These are phyloP conservation scores for Stephanodiscus triporus DNA, from an alignment of 108 stramenopile genomes.

Conservation along the genomic window DNA sequence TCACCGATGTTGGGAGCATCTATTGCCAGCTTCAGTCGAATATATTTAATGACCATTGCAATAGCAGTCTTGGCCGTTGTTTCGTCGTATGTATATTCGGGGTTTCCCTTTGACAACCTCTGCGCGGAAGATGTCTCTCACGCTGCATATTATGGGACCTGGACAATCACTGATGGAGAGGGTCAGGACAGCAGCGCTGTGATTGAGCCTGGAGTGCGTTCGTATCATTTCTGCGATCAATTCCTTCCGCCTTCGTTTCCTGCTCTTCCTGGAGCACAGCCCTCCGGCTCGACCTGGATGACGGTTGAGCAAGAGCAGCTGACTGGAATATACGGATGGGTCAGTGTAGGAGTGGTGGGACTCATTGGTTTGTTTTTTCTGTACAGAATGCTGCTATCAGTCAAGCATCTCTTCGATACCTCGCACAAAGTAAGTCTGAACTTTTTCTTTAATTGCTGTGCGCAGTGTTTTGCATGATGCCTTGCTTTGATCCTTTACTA, in stretches of 20 bases:
- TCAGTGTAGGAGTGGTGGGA: conserved; percentile 39
- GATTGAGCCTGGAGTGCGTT: conserved; percentile 37
- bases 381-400: conserved; percentile 24
- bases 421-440: conserved; percentile 33
- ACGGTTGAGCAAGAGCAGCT: conserved; percentile 70
- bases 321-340: conserved; percentile 68
- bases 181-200: conserved; percentile 33
- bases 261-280: conserved; percentile 53
- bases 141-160: conserved; percentile 52
- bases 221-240: conserved; percentile 54
- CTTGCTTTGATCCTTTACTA: neutral
- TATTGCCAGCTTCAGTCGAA: conserved; percentile 73
- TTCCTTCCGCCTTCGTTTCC: conserved; percentile 55
- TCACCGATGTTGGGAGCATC: conserved; percentile 65
- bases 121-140: conserved; percentile 58
- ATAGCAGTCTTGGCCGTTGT: conserved; percentile 69
- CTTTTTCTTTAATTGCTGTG: neutral
- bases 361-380: conserved; percentile 45
- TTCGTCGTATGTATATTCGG: conserved; percentile 79
- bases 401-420: conserved; percentile 38
- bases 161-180: conserved; percentile 44
- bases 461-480: neutral
- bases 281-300: conserved; percentile 71
- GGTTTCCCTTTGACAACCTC: conserved; percentile 87
- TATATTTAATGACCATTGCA: conserved; percentile 72